A percentile compares a stretch with the other conserved stretches of the same genome.
These are phyloP conservation scores for Solanum bulbocastanum DNA, from an alignment of 257 asterid genomes.

Conservation along the genomic window DNA sequence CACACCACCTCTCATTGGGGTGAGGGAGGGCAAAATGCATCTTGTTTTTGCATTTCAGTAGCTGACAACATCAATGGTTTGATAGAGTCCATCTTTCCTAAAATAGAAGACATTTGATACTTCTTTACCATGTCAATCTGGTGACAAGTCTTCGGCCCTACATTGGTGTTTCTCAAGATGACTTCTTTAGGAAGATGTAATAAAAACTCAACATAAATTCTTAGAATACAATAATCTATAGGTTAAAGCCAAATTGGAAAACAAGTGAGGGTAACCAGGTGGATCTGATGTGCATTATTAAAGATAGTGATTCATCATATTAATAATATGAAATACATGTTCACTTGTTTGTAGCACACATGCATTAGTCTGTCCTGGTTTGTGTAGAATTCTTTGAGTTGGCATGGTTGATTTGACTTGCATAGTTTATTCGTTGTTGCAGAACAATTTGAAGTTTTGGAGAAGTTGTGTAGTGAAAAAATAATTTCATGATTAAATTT, in stretches of 20 bases:
- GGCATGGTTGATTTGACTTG: not conserved
- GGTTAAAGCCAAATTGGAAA: not conserved
- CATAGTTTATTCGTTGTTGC: not conserved
- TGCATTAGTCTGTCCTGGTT: not conserved
- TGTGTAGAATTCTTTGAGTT: not conserved
- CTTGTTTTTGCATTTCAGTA: not conserved
- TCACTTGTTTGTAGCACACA: not conserved
- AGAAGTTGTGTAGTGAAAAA: not conserved
- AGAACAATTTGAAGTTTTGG: not conserved
- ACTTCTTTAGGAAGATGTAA: not conserved
- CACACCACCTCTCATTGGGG: not conserved
- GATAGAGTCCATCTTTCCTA: not conserved
- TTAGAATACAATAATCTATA: not conserved
- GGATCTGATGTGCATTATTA: not conserved
- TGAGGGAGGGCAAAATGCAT: not conserved
- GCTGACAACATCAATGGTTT: not conserved
- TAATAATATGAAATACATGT: not conserved
- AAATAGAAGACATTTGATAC: not conserved
- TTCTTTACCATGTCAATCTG: not conserved
- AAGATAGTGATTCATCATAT: not conserved
- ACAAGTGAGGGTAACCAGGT: not conserved
- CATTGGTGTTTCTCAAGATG: not conserved
- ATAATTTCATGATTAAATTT: not conserved
- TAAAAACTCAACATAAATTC: not conserved
- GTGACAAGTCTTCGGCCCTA: not conserved